phyloP scores from a whole-genome alignment of 2,329 filamentous ascomycete genomes.

The Emmonsiellopsis sp. region DNA sequence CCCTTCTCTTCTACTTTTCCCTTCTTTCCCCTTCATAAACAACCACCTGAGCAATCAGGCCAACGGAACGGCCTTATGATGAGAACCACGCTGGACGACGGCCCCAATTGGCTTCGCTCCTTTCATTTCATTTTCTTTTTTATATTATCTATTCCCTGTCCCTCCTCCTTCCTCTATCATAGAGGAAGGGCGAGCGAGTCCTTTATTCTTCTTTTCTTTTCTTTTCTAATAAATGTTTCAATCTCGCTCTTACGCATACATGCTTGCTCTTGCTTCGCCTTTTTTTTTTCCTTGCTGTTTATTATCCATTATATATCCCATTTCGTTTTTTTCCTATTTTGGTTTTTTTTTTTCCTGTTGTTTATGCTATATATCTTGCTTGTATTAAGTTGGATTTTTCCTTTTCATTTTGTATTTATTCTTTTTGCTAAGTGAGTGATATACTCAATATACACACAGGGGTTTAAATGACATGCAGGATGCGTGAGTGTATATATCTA shows the following conservation, averaged over 20 bases:
- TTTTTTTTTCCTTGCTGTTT: not conserved
- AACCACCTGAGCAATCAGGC: too few species aligned
- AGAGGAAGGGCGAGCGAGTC: too few species aligned
- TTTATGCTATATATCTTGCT: not conserved
- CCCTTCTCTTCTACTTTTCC: not conserved
- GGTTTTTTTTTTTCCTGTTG: not conserved
- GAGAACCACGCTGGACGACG: too few species aligned
- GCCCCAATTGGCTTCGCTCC: too few species aligned
- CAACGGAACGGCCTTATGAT: too few species aligned
- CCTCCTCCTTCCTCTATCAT: too few species aligned
- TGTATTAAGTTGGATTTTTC: constrained; percentile 2
- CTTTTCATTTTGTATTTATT: not conserved
- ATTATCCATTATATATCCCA: not conserved
- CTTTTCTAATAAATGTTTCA: constrained; percentile 1
- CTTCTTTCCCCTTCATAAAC: not conserved
- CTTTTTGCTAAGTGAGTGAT: too few species aligned
- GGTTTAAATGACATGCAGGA: too few species aligned
- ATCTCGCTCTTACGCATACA: not conserved
- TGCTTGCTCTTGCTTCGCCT: not conserved
- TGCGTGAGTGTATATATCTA: too few species aligned
- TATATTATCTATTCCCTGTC: too few species aligned
- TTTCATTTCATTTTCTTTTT: too few species aligned
- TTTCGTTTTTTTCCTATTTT: not conserved
- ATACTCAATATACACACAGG: too few species aligned
- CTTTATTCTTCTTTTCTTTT: not conserved